Evolutionary conservation across 2,329 filamentous ascomycete genomes (phyloP), one percentile per base, ranked within the genome.

Genomic region (Neocucurbitaria cava): DNA sequence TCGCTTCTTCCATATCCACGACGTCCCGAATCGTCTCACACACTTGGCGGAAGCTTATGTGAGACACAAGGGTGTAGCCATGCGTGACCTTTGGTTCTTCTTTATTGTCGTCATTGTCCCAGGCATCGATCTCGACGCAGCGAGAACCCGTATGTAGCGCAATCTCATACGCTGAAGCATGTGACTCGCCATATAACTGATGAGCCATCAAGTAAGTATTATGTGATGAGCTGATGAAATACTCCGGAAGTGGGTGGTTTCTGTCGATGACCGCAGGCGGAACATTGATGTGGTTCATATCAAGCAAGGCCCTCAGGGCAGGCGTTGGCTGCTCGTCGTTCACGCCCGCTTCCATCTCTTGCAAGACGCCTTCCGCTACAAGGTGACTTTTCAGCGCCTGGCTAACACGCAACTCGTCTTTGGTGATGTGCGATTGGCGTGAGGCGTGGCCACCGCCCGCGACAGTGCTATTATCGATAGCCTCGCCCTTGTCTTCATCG

Each of bases 121-220:
- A 91, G 1, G 86, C 88, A 66, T 90, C 88, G 49, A 90, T 90
- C 74, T 91, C 88, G 33, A 91, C 87, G 63, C 88, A 91, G 6
- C 88, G 80, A 1, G 87, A 86, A 1, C 88, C 88, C 0, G 86
- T 84, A 26, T 75, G 77, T 15, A 91, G 76, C 0, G 86, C 85
- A 5, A 80, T 85, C 64, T 87, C 81, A 66, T 91, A 91, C 0
- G 86, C 87, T 3, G 80, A 77, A 7, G 86, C 85, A 2, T 83
- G 85, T 1, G 86, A 88, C 20, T 78, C 78, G 4, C 88, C 88
- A 62, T 81, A 88, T 2, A 91, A 82, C 74, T 91, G 88, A 70
- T 90, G 86, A 0, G 87, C 88, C 64, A 87, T 79, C 23, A 91
- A 78, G 64, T 91, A 91, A 0, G 88, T 91, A 73, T 91, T 91